Evolutionary conservation across 2,329 filamentous ascomycete species (phyloP), one percentile per base, ranked within the genome.

Genomic region (Neonectria coccinea): DNA sequence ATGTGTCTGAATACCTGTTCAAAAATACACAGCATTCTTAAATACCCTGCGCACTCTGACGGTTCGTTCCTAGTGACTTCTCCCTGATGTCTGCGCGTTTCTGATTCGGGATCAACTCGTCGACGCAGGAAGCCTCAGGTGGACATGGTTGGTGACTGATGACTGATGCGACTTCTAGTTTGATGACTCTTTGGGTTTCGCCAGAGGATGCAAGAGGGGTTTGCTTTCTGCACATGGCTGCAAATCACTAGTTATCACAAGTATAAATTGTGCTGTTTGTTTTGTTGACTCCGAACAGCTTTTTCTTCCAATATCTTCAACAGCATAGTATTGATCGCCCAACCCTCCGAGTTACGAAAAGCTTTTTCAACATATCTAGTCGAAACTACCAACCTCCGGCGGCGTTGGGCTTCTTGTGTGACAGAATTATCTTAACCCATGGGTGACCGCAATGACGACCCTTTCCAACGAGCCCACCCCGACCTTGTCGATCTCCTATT

Each of bases 391-490:
- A 1, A 8, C 3, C 12, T 20, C 18, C 4, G 3, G 20, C 39
- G 8, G 4, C 8, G 1, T 20, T 20, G 16, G 12, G 10, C 18
- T 16, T 16, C 20, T 14, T 12, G 22, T 14, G 52, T 18, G 8
- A n/a, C 18, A 42, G 11, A n/a, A 6, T 14, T n/a, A 31, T 16
- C 29, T 18, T 18, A n/a, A 36, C n/a, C 33, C 18, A 55, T 52
- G 48, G 69, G 66, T 42, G 33, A 50, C n/a, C 36, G n/a, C 5
- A 3, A 36, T 12, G 11, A 25, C 12, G 59, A 55, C 16, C 64
- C 65, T 5, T 42, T 70, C 1, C 59, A 67, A 16, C 42, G 31
- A 1, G 66, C 74, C 55, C 73, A 75, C 18, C 71, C 71, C 10
- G 66, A 73, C 16, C 51, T 75, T 9, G 11, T 73, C 12, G 47